Evolutionary conservation across 768 basidiomycete species (phyloP).

Genomic region (Pleurotus giganteus): DNA sequence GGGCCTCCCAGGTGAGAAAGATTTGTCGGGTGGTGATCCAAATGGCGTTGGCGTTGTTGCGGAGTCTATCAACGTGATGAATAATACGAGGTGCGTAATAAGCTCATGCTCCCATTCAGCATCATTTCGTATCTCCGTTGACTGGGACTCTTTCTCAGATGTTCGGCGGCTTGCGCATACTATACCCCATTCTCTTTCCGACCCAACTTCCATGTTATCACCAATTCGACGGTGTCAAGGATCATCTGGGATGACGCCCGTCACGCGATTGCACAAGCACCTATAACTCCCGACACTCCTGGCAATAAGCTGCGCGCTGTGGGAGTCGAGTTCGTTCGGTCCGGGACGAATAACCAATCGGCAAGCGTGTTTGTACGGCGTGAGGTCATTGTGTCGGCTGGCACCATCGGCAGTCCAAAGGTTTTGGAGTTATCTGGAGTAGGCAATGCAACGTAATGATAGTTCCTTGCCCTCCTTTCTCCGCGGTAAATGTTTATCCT

Average conservation of each 20-base stretch:
- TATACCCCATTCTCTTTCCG: conserved; percentile 24
- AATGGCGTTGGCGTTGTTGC: conserved; percentile 28
- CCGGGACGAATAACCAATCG: conserved; percentile 17
- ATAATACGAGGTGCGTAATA: conserved; percentile 26
- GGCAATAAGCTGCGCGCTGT: conserved; percentile 33
- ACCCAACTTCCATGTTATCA: conserved; percentile 55
- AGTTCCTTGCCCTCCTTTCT: background rate
- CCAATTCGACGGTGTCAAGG: conserved; percentile 52
- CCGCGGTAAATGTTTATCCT: background rate
- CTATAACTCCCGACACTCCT: background rate
- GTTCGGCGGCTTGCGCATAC: conserved; percentile 23
- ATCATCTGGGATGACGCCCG: conserved; percentile 39
- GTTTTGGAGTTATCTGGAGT: conserved; percentile 18
- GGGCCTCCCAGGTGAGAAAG: conserved; percentile 23
- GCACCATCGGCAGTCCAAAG: conserved; percentile 39
- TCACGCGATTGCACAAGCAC: conserved; percentile 17
- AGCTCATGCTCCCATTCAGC: background rate
- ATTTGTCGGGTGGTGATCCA: conserved; percentile 25
- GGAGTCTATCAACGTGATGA: conserved; percentile 26
- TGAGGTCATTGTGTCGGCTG: conserved; percentile 53
- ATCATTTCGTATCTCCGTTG: background rate
- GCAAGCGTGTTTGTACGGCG: conserved; percentile 42
- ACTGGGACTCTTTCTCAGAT: background rate
- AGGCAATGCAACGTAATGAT: conserved; percentile 27
- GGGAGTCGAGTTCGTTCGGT: conserved; percentile 41